Evolutionary conservation across 148 eudicot genomes (phyloP).

Genomic region (Rhododendron molle): DNA sequence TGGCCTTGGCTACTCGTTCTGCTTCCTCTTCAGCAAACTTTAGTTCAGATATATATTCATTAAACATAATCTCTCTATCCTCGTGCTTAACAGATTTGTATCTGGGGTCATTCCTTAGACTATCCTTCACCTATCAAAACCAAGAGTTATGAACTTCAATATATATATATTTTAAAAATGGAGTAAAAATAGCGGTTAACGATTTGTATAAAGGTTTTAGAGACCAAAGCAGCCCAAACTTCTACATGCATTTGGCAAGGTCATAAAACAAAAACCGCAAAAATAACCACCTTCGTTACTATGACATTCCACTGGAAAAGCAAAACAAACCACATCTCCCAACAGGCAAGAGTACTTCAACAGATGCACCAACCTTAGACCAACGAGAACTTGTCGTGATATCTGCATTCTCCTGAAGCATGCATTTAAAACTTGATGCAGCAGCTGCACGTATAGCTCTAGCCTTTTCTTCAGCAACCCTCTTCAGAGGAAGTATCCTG

Average conservation of each 20-base stretch:
- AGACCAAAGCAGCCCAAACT: not conserved
- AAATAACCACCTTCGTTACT: not conserved
- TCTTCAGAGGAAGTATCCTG: conserved; percentile 68
- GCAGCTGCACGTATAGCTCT: conserved; percentile 71
- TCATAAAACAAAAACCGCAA: not conserved
- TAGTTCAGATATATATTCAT: conserved; percentile 68
- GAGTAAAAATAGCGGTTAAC: not conserved
- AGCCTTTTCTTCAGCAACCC: conserved; percentile 66
- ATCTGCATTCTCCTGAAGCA: conserved; percentile 73
- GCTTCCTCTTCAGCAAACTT: conserved; percentile 69
- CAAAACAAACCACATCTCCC: not conserved
- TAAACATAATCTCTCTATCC: conserved; percentile 76
- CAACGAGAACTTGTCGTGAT: conserved; percentile 76
- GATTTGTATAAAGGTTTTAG: not conserved
- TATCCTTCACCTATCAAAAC: conserved; percentile 71
- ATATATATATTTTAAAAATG: not conserved
- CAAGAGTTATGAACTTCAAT: not conserved
- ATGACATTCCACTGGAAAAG: not conserved
- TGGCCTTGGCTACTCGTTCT: conserved; percentile 54
- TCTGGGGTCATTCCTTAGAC: conserved; percentile 71
- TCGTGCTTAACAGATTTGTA: conserved; percentile 89
- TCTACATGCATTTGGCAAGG: not conserved
- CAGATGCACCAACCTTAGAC: conserved; percentile 68
- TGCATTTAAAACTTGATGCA: conserved; percentile 59
- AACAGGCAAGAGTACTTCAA: not conserved